Percentiles rank a stretch among this genome's conserved stretches.
Conservation (phyloP, 2,329 filamentous ascomycete species). For the Ascochyta viciae-villosae region DNA sequence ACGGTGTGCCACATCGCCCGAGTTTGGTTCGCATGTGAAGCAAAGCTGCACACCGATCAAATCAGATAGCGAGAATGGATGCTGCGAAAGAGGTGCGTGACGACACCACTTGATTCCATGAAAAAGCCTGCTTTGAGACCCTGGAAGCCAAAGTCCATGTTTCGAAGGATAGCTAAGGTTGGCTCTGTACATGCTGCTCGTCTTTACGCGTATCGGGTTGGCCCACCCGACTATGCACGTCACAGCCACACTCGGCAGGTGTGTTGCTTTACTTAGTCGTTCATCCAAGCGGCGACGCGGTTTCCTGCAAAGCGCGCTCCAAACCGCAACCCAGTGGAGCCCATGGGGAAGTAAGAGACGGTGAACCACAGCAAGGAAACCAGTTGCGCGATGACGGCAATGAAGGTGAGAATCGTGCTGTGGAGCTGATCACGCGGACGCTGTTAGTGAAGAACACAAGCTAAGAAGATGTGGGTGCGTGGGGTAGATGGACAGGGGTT, state of each 20-base stretch:
- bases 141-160: neutral
- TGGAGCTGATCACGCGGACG: conserved; percentile 63
- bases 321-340: conserved; percentile 83
- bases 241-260: conserved; percentile 6
- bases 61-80: conserved; percentile 1
- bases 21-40: conserved; percentile 10
- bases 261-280: conserved; percentile 58
- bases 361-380: conserved; percentile 89
- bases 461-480: conserved; percentile 31
- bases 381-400: conserved; percentile 84
- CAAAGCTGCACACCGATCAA: conserved; percentile 15
- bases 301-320: conserved; percentile 86
- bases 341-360: conserved; percentile 98
- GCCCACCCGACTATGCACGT: neutral
- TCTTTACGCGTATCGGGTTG: conserved; percentile 3
- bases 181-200: neutral
- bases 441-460: conserved; percentile 41
- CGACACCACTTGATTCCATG: neutral
- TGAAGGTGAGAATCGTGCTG: conserved; percentile 81
- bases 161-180: conserved; percentile 7
- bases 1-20: conserved; percentile 13
- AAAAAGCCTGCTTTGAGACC: conserved; percentile 7
- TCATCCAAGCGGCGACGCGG: conserved; percentile 88
- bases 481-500: conserved; percentile 32
- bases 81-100: conserved; percentile 8